Conservation (phyloP, 345 rosid genomes). For the Durio zibethinus region DNA sequence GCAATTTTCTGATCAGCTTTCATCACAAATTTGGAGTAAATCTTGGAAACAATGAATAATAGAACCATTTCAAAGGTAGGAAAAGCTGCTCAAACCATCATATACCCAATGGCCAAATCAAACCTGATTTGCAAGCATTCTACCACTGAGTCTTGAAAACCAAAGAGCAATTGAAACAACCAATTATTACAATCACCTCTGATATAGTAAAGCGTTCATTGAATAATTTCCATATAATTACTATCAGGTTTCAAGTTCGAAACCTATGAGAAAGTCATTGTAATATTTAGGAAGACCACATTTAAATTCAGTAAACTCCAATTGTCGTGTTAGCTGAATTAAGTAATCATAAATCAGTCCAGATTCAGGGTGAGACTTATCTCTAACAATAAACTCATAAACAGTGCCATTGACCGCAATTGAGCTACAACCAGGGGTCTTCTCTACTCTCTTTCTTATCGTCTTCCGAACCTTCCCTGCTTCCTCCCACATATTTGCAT, state of each 20-base stretch:
- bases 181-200: neutral
- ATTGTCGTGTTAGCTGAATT: conserved; percentile 39
- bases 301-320: conserved; percentile 25
- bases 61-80: neutral
- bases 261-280: conserved; percentile 13
- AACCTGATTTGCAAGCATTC: neutral
- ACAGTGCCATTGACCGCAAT: conserved; percentile 63
- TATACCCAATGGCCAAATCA: neutral
- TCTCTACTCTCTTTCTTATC: conserved; percentile 72
- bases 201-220: neutral
- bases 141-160: neutral
- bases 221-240: neutral
- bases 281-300: conserved; percentile 7
- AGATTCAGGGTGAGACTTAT: conserved; percentile 53
- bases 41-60: neutral
- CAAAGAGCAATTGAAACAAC: neutral
- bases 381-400: conserved; percentile 66
- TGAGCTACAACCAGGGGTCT: conserved; percentile 78
- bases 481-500: conserved; percentile 74
- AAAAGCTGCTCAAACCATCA: neutral
- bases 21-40: neutral
- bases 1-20: neutral
- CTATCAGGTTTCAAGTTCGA: conserved; percentile 23
- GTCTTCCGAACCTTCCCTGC: conserved; percentile 55
- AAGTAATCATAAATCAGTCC: conserved; percentile 56